A percentile compares a stretch with the other conserved stretches of the same genome.
Conservation (phyloP, 495 filamentous ascomycete genomes). For the Pseudevernia furfuracea region DNA sequence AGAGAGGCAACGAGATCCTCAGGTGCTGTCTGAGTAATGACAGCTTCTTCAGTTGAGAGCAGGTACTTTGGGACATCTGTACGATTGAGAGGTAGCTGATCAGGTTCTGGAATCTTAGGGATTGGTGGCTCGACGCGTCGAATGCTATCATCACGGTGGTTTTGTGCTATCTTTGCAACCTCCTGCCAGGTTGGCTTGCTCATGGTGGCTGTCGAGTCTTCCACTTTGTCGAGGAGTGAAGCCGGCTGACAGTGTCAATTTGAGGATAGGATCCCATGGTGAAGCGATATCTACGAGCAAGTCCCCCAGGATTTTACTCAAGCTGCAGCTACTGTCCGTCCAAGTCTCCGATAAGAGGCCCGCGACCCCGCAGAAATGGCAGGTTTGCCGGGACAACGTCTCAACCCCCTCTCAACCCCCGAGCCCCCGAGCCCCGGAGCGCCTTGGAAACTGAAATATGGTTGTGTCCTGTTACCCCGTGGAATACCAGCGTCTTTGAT, state of each 20-base stretch:
- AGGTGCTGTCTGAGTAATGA: slow-evolving; percentile 35
- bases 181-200: slow-evolving; percentile 33
- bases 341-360: neutral
- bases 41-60: slow-evolving; percentile 32
- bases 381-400: slow-evolving; percentile 6
- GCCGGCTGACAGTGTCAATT: neutral
- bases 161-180: slow-evolving; percentile 32
- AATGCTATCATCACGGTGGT: slow-evolving; percentile 37
- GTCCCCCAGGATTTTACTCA: neutral
- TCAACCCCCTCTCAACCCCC: neutral
- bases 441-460: too few relatives aligned
- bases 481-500: neutral
- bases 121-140: slow-evolving; percentile 32
- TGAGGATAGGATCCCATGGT: neutral
- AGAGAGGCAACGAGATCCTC: slow-evolving; percentile 33
- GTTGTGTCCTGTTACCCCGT: too few relatives aligned
- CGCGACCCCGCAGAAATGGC: neutral
- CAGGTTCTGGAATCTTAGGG: slow-evolving; percentile 25
- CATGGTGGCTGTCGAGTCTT: slow-evolving; percentile 14
- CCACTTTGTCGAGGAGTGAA: neutral
- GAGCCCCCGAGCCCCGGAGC: too few relatives aligned
- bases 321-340: neutral
- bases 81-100: slow-evolving; percentile 33
- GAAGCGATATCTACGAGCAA: neutral
- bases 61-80: slow-evolving; percentile 34